Evolutionary conservation across 768 basidiomycete genomes (phyloP).

Genomic region (Termitomyces sp.): DNA sequence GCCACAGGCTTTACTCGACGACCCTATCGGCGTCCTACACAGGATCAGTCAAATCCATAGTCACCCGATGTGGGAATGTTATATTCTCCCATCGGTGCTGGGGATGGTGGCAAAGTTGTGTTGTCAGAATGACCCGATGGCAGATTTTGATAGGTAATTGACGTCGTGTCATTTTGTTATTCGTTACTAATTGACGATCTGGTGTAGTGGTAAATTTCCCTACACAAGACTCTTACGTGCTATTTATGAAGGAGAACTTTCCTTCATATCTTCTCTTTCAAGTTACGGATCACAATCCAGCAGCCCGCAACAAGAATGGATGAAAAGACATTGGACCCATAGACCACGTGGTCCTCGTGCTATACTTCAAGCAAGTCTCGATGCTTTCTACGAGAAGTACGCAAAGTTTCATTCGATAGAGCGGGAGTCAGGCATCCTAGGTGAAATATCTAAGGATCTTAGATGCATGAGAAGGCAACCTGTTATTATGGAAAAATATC

Average conservation of each 20-base stretch:
- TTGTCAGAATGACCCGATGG: slow-evolving; percentile 34
- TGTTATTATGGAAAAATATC: slow-evolving; percentile 50
- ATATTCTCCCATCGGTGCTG: slow-evolving; percentile 58
- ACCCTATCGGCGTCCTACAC: slow-evolving; percentile 41
- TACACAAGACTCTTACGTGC: slow-evolving; percentile 35
- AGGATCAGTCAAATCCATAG: slow-evolving; percentile 45
- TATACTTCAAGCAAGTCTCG: slow-evolving; percentile 38
- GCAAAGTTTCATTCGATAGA: slow-evolving; percentile 26
- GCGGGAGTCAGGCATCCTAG: slow-evolving; percentile 32
- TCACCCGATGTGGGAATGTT: slow-evolving; percentile 67
- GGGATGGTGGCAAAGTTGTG: slow-evolving; percentile 44
- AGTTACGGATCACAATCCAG: slow-evolving; percentile 14
- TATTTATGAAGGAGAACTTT: slow-evolving; percentile 52
- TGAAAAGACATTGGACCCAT: slow-evolving; percentile 26
- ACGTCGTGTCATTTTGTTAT: background rate
- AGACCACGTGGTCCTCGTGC: slow-evolving; percentile 27
- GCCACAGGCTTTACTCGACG: slow-evolving; percentile 48
- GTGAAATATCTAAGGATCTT: slow-evolving; percentile 45
- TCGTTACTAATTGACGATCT: background rate
- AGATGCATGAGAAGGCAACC: slow-evolving; percentile 55
- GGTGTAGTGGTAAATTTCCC: slow-evolving; percentile 32
- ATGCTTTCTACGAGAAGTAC: slow-evolving; percentile 32
- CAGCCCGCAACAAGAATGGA: slow-evolving; percentile 28
- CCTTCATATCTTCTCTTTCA: slow-evolving; percentile 47
- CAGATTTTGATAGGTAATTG: slow-evolving; percentile 33